These are phyloP conservation scores for Dicorynia guianensis DNA, from an alignment of 306 rosid species.

Conservation along the genomic window DNA sequence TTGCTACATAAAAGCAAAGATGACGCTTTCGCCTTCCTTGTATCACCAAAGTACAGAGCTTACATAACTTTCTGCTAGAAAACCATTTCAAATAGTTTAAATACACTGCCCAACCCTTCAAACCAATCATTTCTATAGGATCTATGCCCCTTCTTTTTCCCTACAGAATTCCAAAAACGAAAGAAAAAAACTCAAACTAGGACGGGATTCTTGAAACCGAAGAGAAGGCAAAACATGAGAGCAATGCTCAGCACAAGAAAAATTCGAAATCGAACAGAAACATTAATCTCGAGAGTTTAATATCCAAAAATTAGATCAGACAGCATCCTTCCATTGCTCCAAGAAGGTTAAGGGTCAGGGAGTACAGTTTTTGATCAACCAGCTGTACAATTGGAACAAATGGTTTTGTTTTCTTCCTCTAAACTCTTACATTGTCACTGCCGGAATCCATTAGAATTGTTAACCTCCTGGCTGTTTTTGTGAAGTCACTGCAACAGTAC, in stretches of 20 bases:
- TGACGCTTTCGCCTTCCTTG: neutral
- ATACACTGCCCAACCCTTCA: neutral
- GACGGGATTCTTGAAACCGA: neutral
- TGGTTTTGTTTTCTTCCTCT: conserved; percentile 44
- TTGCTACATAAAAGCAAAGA: neutral
- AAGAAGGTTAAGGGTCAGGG: conserved; percentile 30
- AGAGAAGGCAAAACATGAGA: neutral
- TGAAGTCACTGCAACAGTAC: conserved; percentile 67
- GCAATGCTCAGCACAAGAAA: conserved; percentile 42
- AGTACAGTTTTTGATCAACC: conserved; percentile 46
- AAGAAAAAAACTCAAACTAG: neutral
- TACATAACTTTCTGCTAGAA: conserved; percentile 3
- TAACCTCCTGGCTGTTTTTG: conserved; percentile 77
- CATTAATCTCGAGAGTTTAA: conserved; percentile 26
- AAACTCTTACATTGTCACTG: conserved; percentile 70
- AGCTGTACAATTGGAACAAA: conserved; percentile 65
- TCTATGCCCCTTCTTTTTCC: conserved; percentile 15
- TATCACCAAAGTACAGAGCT: conserved; percentile 8
- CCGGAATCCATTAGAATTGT: conserved; percentile 83
- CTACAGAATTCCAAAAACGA: conserved; percentile 17
- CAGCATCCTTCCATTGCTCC: conserved; percentile 42
- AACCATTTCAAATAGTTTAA: neutral
- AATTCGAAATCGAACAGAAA: conserved; percentile 41
- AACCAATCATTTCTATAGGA: conserved; percentile 20
- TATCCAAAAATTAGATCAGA: conserved; percentile 46